Conservation (phyloP, 768 basidiomycete genomes). For the Amanita inopinata region DNA sequence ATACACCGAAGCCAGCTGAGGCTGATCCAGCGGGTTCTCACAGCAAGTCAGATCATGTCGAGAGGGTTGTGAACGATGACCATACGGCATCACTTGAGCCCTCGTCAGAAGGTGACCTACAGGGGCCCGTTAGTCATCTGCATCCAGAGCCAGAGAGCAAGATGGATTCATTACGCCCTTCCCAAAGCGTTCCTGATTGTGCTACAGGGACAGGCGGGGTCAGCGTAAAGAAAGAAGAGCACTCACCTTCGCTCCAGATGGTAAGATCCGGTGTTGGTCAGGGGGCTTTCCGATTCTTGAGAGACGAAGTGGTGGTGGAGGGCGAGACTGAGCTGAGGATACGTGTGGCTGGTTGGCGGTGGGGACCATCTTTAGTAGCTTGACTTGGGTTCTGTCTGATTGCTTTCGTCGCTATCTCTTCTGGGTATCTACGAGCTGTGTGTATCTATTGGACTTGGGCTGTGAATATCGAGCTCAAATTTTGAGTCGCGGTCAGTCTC, state of each 20-base stretch:
- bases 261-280: constrained; percentile 3
- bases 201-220: too few species aligned
- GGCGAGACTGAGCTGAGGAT: constrained; percentile 5
- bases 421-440: too few species aligned
- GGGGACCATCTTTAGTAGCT: not conserved
- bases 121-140: not conserved
- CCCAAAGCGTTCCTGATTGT: too few species aligned
- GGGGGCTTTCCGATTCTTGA: constrained; percentile 6
- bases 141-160: not conserved
- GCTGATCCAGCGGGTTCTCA: too few species aligned
- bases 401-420: not conserved
- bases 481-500: too few species aligned
- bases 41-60: too few species aligned
- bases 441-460: too few species aligned
- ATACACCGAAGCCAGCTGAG: too few species aligned
- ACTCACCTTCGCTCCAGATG: not conserved
- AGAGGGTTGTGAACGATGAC: too few species aligned
- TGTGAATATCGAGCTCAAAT: not conserved
- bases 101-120: too few species aligned
- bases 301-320: constrained; percentile 1
- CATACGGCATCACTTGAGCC: too few species aligned
- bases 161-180: too few species aligned
- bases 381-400: not conserved
- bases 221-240: not conserved
- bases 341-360: constrained; percentile 2